These are phyloP conservation scores for Yamadazyma buinensis DNA, from an alignment of 1,139 yeast genomes.

Conservation along the genomic window DNA sequence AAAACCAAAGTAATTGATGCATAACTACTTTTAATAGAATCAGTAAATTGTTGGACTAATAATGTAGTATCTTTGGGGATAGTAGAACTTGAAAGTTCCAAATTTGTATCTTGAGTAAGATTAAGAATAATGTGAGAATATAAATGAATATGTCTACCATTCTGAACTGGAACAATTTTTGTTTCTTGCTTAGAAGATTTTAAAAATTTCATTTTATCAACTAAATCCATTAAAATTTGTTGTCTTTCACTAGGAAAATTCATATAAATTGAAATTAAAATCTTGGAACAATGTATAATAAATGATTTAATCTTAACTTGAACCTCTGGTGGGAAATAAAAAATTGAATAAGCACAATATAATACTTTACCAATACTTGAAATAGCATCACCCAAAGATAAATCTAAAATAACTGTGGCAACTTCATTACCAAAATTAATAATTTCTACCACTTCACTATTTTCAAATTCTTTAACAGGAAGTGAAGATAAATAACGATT, in stretches of 20 bases:
- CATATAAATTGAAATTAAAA: conserved; percentile 4
- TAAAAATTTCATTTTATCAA: neutral
- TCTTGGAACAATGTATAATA: neutral
- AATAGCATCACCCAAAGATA: too few species aligned
- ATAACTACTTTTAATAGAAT: neutral
- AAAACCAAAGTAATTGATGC: too few species aligned
- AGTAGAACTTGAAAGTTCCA: too few species aligned
- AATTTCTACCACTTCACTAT: too few species aligned
- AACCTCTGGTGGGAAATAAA: too few species aligned
- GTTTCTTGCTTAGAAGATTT: conserved; percentile 1
- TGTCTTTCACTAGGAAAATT: conserved; percentile 5
- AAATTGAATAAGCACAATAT: too few species aligned
- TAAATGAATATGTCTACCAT: conserved; percentile 1
- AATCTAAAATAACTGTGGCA: too few species aligned
- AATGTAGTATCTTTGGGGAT: too few species aligned
- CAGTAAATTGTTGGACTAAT: neutral
- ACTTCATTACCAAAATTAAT: too few species aligned
- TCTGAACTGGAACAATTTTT: neutral
- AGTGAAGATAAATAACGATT: too few species aligned
- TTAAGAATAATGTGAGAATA: conserved; percentile 2
- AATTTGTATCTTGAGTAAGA: neutral
- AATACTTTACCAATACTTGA: too few species aligned
- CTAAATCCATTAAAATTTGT: conserved; percentile 2
- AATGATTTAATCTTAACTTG: conserved; percentile 1
- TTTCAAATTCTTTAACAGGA: too few species aligned